Evolutionary conservation across 192 early-diverging fungal species (phyloP).

Genomic region (Coemansia sp.): DNA sequence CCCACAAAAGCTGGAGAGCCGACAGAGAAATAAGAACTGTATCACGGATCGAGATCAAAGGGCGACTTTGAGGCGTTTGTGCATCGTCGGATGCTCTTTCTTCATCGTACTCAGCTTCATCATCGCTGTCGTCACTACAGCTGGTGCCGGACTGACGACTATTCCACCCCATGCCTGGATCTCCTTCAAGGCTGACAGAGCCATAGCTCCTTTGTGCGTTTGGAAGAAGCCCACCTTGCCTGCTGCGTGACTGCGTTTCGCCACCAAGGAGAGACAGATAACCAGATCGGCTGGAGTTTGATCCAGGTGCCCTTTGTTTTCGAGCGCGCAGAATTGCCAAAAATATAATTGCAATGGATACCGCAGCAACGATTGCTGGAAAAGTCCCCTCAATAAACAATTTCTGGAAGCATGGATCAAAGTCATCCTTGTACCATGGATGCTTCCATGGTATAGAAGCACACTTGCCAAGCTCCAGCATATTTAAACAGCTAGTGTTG

Average conservation of each 20-base stretch:
- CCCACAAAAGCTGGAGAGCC: slow-evolving; percentile 18
- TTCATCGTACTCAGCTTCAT: no score
- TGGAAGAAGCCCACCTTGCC: not conserved
- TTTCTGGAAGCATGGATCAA: slow-evolving; percentile 43
- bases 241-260: not conserved
- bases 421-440: slow-evolving; percentile 48
- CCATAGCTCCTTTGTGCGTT: not conserved
- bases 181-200: not conserved
- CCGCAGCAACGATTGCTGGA: slow-evolving; percentile 18
- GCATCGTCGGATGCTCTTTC: slow-evolving; percentile 7
- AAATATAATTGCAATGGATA: slow-evolving; percentile 16
- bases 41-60: slow-evolving; percentile 33
- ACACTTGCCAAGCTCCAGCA: slow-evolving; percentile 5
- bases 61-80: not conserved
- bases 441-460: slow-evolving; percentile 28
- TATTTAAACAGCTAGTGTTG: slow-evolving; percentile 24
- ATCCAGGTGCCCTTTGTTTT: not conserved
- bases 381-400: slow-evolving; percentile 35
- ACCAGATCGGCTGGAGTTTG: not conserved
- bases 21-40: slow-evolving; percentile 21
- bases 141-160: not conserved
- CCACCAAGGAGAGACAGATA: not conserved
- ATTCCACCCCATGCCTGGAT: not conserved
- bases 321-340: slow-evolving; percentile 10
- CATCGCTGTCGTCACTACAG: slow-evolving; percentile 9